Evolutionary conservation across 345 rosid genomes (phyloP).

Genomic region (Pistacia atlantica): DNA sequence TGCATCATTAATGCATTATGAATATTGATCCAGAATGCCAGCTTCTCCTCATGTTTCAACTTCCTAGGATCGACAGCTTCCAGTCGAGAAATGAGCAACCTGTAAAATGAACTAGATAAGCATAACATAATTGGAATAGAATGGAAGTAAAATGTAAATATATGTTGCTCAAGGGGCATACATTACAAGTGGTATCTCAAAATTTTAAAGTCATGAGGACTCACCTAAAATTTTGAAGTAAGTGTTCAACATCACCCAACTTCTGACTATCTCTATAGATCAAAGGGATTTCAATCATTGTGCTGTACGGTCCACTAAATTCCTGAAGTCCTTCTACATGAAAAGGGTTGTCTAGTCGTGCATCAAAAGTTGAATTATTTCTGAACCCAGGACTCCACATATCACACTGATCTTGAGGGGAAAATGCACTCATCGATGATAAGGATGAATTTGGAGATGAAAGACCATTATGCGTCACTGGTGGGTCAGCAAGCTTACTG

Average conservation of each 20-base stretch:
- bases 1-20: constrained; percentile 98
- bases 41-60: constrained; percentile 83
- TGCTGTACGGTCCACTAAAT: constrained; percentile 91
- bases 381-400: constrained; percentile 83
- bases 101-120: constrained; percentile 30
- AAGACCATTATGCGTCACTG: constrained; percentile 54
- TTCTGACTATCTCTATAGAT: constrained; percentile 80
- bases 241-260: constrained; percentile 70
- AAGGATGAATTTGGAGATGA: constrained; percentile 83
- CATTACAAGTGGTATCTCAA: not conserved
- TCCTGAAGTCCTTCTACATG: constrained; percentile 86
- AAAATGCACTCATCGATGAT: constrained; percentile 68
- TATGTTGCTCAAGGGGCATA: not conserved
- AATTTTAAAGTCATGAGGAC: constrained; percentile 20
- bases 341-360: constrained; percentile 77
- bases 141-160: not conserved
- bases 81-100: constrained; percentile 75
- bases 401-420: constrained; percentile 74
- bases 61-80: constrained; percentile 76
- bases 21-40: constrained; percentile 95
- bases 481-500: constrained; percentile 92
- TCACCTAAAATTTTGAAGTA: constrained; percentile 87
- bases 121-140: constrained; percentile 9
- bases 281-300: constrained; percentile 86
- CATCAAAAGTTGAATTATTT: constrained; percentile 77